Percentiles rank a stretch among this genome's conserved stretches.
phyloP scores from a whole-genome alignment of 257 asterid species.

The Perilla frutescens region DNA sequence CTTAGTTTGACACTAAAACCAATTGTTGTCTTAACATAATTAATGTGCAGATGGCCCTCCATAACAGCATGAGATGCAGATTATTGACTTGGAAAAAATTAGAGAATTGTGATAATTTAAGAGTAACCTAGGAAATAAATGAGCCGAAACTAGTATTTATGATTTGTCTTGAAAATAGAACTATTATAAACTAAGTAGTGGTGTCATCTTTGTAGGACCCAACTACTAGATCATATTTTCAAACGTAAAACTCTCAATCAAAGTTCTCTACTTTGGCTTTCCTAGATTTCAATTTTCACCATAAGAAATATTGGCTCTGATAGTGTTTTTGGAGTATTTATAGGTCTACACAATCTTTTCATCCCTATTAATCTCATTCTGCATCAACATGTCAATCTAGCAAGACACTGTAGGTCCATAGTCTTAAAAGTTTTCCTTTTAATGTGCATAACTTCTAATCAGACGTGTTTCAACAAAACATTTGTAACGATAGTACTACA shows the following conservation, averaged over 20 bases:
- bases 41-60: background rate
- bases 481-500: background rate
- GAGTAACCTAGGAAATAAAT: background rate
- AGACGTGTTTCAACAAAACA: background rate
- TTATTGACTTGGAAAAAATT: background rate
- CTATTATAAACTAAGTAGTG: background rate
- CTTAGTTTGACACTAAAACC: conserved; percentile 22
- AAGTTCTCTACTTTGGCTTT: background rate
- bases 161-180: background rate
- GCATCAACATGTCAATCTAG: conserved; percentile 15
- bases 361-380: background rate
- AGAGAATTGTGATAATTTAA: background rate
- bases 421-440: conserved; percentile 6
- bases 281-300: background rate
- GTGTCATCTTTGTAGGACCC: background rate
- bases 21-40: conserved; percentile 9
- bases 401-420: conserved; percentile 5
- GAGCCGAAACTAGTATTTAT: background rate
- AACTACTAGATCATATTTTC: background rate
- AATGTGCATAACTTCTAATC: conserved; percentile 29
- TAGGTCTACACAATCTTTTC: background rate
- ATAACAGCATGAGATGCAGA: background rate
- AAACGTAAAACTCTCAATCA: background rate
- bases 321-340: background rate
- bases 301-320: background rate